Base-by-base conservation (phyloP, 257 asterid species). In the Asclepias syriaca region DNA sequence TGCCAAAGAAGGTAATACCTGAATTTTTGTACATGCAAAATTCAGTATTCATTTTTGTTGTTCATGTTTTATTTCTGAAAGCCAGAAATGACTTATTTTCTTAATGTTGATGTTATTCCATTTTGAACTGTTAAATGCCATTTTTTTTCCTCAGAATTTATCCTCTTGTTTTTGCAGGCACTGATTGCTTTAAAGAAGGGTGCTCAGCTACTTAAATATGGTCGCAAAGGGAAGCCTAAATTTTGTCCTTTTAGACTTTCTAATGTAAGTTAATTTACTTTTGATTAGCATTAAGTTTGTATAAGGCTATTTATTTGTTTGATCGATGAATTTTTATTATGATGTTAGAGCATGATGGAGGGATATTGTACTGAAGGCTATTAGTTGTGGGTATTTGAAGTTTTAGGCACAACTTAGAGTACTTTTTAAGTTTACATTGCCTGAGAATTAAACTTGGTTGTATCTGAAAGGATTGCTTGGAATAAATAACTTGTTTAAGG, bases 211-310 rank as follows among this genome's bases (percentile, higher is more conserved):
- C 92, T 93, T 66, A 90, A 90, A 76, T 90, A 88, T 87, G 95
- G 98, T 54, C 96, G 96, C 69, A 90, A 92, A 80, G 98, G 98
- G 77, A 88, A 87, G 79, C 98, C 98, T 39, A 92, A 92, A 80
- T 83, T 89, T 81, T 92, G 82, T 79, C 97, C 96, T 8, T 90
- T 92, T 79, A 83, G 95, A 84, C 89, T 92, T 77, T 90, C 98
- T 68, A 74, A 67, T 57, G 98, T 93, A 85, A 90, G 97, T 82
- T 72, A 45, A 46, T 59, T 43, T 13, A 63, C 53, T 24, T 67
- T 48, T 21, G 4, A 29, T 64, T 45, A 45, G 59, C 21, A 19
- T 45, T 11, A 27, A 19, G 21, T 24, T 18, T 68, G 60, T 34
- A 68, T 8, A 6, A 48, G 49, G 43, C 19, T 40, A 11, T 66